Base-by-base conservation (phyloP, 768 basidiomycete species). In the Suillus subaureus region DNA sequence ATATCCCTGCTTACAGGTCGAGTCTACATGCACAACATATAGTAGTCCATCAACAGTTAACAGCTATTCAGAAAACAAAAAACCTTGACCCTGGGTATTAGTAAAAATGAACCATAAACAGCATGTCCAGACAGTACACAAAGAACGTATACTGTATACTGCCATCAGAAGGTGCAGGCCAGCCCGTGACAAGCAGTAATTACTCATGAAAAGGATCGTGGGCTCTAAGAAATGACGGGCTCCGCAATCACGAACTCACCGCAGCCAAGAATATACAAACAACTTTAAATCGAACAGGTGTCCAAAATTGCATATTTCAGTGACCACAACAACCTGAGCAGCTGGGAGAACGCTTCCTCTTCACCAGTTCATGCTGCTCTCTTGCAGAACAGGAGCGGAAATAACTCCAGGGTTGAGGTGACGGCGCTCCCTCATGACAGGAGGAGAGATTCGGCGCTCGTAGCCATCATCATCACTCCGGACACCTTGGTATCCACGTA, bases 351-450 rank as follows among this genome's bases (percentile, higher is more conserved):
- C 26, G n/a, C 11, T 28, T 49, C 61, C 28, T 23, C 23, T 69
- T 82, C 81, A 94, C 92, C 92, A 94, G 75, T 93, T 91, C 87
- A 94, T 87, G 70, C 88, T 94, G 77, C 89, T 94, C 79, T 92
- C 90, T 72, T 85, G 81, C 77, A 95, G 73, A 66, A 93, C 85
- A 26, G 93, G 93, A 61, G 90, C 85, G 3, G 89, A 90, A 66
- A 94, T 94, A 43, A 86, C 79, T 23, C 76, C 82, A n/a, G 90
- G 83, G 33, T 82, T 73, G 47, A 91, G 82, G 65, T 82, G 80
- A 70, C 87, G 80, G 57, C 91, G 82, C 79, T 90, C 85, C 64
- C 82, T 83, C 83, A 85, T 84, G 69, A 58, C 43, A 42, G 52
- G 62, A 45, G 52, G 62, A 49, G 72, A 76, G 21, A 68, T 67